These are phyloP conservation scores for Saprolegnia diclina DNA, from an alignment of 352 stramenopile genomes.

Conservation along the genomic window DNA sequence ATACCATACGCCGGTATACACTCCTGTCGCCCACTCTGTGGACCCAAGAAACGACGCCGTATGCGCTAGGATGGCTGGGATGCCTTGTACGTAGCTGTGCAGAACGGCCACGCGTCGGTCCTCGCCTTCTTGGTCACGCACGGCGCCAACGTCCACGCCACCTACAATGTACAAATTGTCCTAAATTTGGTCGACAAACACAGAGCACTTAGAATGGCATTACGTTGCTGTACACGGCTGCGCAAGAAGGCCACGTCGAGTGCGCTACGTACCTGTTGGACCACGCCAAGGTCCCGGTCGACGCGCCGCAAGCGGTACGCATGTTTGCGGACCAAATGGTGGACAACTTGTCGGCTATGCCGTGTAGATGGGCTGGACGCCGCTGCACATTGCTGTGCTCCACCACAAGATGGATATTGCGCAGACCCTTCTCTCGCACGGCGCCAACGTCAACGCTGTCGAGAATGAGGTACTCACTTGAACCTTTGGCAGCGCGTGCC, in stretches of 20 bases:
- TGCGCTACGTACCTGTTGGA: background rate
- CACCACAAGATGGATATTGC: background rate
- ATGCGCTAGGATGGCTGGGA: background rate
- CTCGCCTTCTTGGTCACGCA: background rate
- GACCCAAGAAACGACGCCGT: background rate
- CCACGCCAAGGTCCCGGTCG: background rate
- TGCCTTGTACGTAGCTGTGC: background rate
- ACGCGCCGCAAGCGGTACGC: background rate
- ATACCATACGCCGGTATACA: background rate
- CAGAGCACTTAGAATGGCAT: background rate
- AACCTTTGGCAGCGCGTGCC: too few relatives aligned
- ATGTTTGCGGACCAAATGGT: background rate
- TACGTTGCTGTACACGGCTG: background rate
- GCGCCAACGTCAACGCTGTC: background rate
- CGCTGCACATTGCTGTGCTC: background rate
- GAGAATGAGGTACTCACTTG: background rate
- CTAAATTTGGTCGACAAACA: background rate
- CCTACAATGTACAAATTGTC: background rate
- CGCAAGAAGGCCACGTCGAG: background rate
- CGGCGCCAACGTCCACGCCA: background rate
- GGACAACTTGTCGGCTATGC: too few relatives aligned
- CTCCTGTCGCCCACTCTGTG: background rate
- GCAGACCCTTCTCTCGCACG: background rate
- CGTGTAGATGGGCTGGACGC: background rate
- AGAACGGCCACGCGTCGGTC: background rate